Evolutionary conservation across 345 rosid genomes (phyloP), one percentile per base, ranked within the genome.

Genomic region (Leavenworthia alabamica): DNA sequence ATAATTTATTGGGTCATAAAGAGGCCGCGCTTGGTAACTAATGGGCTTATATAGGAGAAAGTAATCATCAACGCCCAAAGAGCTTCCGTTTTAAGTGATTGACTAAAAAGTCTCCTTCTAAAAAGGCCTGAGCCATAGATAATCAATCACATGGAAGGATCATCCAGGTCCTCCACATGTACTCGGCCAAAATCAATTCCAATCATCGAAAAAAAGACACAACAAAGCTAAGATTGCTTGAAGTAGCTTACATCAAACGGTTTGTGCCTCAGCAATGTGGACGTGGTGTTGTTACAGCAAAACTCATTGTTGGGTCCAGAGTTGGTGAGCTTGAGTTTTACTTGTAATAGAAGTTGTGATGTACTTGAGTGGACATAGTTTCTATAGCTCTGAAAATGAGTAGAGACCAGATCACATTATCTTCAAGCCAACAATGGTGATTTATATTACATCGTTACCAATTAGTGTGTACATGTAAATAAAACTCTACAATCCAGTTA

Each of bases 281-380:
- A 52, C 73, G 73, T 45, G 86, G 90, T n/a, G n/a, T n/a, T 90
- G 92, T 64, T 85, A 89, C 70, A 62, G 64, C 42, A 46, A 27
- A 39, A 56, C 23, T 82, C 90, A 63, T 37, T 90, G 77, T 63
- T 87, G 75, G 97, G 97, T 26, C 90, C 88, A 50, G 93, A 87
- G 40, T 87, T 90, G 64, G 75, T 85, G 50, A 54, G 56, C 14
- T 62, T 55, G 56, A 48, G 22, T 37, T 39, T 46, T 37, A 39
- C 59, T 55, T 54, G 63, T 70, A 54, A n/a, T n/a, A 62, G 12
- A 70, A 60, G 55, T 52, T 60, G 43, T 50, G 55, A 37, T 62
- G 64, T 70, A 69, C 33, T 51, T 68, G 60, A 45, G 56, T 61
- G 53, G 24, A 40, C 49, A 40, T 11, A 26, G 19, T n/a, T n/a